phyloP scores from a whole-genome alignment of 371 early-diverging fungal genomes.

The Cokeromyces recurvatus region DNA sequence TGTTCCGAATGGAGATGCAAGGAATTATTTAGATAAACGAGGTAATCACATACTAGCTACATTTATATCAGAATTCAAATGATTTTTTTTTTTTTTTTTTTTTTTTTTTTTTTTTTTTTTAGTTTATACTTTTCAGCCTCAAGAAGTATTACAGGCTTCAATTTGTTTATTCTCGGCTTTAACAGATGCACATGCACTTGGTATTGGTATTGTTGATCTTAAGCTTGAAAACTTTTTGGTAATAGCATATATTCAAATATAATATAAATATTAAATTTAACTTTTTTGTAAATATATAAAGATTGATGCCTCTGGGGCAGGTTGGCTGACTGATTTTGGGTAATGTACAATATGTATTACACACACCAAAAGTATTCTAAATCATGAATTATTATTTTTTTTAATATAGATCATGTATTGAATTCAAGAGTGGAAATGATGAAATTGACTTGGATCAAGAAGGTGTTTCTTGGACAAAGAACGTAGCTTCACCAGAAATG shows the following conservation, averaged over 20 bases:
- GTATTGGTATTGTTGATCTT: conserved; percentile 35
- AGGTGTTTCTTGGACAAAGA: conserved; percentile 25
- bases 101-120: not conserved
- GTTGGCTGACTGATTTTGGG: conserved; percentile 40
- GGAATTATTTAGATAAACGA: conserved; percentile 23
- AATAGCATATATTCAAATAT: not conserved
- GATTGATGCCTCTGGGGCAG: conserved; percentile 26
- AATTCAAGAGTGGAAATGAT: conserved; percentile 8
- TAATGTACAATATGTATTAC: conserved; percentile 3
- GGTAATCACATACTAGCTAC: conserved; percentile 1
- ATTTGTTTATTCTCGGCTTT: conserved; percentile 31
- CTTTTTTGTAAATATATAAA: not conserved
- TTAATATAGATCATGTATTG: conserved; percentile 20
- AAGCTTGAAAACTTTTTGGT: conserved; percentile 38
- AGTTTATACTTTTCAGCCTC: conserved; percentile 13
- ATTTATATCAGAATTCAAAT: not conserved
- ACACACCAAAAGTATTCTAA: not conserved
- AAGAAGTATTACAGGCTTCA: conserved; percentile 24
- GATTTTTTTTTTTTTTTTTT: not conserved
- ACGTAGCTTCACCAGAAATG: conserved; percentile 42
- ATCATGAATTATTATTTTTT: not conserved
- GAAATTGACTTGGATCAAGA: conserved; percentile 2
- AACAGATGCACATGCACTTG: conserved; percentile 22
- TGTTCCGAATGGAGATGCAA: conserved; percentile 23
- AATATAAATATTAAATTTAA: not conserved